Conservation (phyloP, 306 rosid genomes). For the Hippophae rhamnoides region DNA sequence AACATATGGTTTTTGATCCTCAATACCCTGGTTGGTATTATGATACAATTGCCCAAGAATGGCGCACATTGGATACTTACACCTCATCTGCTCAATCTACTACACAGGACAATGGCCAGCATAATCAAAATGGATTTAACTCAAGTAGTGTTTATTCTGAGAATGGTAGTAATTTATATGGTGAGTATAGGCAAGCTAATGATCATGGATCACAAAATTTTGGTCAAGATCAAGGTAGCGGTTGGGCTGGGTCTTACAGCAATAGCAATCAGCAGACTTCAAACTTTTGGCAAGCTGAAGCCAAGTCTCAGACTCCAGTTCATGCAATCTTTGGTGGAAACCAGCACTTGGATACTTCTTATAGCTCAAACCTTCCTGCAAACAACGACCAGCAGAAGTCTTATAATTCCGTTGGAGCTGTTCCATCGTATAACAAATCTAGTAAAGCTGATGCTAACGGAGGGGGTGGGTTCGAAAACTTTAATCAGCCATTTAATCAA, state of each 20-base stretch:
- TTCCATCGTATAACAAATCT: slow-evolving; percentile 33
- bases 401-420: slow-evolving; percentile 41
- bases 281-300: no score
- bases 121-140: no score
- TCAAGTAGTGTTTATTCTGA: no score
- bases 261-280: no score
- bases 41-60: slow-evolving; percentile 57
- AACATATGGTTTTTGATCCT: slow-evolving; percentile 71
- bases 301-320: no score
- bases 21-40: slow-evolving; percentile 79
- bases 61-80: slow-evolving; percentile 59
- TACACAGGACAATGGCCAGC: slow-evolving; percentile 26
- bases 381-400: slow-evolving; percentile 39
- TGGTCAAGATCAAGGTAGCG: no score
- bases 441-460: slow-evolving; percentile 43
- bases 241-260: no score
- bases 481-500: slow-evolving; percentile 45
- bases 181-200: no score
- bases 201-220: no score
- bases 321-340: no score
- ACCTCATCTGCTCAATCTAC: slow-evolving; percentile 37
- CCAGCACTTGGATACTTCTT: slow-evolving; percentile 16
- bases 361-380: slow-evolving; percentile 28
- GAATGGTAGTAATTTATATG: no score
- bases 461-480: slow-evolving; percentile 28